phyloP scores from a whole-genome alignment of 2,329 filamentous ascomycete genomes.

The Didymella pomorum region DNA sequence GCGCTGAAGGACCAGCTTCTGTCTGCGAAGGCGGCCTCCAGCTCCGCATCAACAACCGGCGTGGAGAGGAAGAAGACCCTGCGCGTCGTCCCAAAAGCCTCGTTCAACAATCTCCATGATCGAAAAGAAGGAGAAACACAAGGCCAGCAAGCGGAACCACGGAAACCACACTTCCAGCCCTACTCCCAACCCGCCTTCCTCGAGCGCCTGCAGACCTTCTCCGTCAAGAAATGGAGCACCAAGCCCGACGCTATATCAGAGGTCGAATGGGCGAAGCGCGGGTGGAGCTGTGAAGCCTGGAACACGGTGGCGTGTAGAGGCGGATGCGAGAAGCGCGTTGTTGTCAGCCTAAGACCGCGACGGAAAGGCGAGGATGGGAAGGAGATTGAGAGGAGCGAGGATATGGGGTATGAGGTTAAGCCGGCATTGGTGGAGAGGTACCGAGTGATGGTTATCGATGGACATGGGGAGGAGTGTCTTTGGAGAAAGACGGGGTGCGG shows the following conservation, averaged over 20 bases:
- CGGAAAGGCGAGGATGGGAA: slow-evolving; percentile 55
- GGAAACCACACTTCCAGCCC: slow-evolving; percentile 77
- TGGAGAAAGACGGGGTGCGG: slow-evolving; percentile 92
- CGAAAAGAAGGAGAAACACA: slow-evolving; percentile 7
- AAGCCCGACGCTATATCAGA: slow-evolving; percentile 88
- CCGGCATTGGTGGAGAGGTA: slow-evolving; percentile 80
- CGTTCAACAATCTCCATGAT: not conserved
- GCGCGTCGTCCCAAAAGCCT: slow-evolving; percentile 43
- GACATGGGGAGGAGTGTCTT: slow-evolving; percentile 81
- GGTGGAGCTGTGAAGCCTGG: slow-evolving; percentile 78
- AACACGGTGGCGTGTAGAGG: slow-evolving; percentile 84
- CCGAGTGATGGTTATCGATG: slow-evolving; percentile 73
- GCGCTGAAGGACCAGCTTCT: slow-evolving; percentile 46
- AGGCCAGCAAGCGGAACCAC: too few relatives aligned
- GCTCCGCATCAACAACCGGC: too few relatives aligned
- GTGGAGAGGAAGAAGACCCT: slow-evolving; percentile 33
- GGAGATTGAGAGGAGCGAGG: slow-evolving; percentile 61
- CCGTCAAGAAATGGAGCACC: slow-evolving; percentile 90
- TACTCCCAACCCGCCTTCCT: slow-evolving; percentile 86
- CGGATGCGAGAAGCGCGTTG: slow-evolving; percentile 82
- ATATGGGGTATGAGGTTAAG: slow-evolving; percentile 58
- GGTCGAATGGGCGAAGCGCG: slow-evolving; percentile 91
- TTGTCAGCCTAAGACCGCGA: slow-evolving; percentile 73
- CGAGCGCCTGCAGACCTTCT: slow-evolving; percentile 82
- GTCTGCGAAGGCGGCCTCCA: slow-evolving; percentile 24